phyloP scores from a whole-genome alignment of 371 early-diverging fungal genomes.

The Capniomyces stellatus region DNA sequence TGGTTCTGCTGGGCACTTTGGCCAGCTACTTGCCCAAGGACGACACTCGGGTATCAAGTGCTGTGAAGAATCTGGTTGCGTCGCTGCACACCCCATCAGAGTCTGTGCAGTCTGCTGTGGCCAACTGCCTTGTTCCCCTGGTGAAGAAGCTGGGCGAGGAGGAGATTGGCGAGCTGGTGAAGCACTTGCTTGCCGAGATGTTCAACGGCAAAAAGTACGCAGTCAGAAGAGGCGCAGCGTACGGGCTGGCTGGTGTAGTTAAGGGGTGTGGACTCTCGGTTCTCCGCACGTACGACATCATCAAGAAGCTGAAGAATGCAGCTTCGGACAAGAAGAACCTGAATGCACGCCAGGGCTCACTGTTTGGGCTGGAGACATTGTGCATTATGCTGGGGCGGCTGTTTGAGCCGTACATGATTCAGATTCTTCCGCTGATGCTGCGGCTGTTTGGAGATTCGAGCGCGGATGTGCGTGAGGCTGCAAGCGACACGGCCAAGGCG shows the following conservation, averaged over 20 bases:
- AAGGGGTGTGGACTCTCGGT: constrained; percentile 80
- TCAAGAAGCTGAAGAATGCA: constrained; percentile 62
- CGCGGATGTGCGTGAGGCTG: constrained; percentile 79
- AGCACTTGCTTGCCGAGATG: constrained; percentile 40
- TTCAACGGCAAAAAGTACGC: constrained; percentile 64
- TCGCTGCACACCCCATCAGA: constrained; percentile 89
- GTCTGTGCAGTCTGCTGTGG: constrained; percentile 83
- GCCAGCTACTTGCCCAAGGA: constrained; percentile 67
- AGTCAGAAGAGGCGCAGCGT: constrained; percentile 85
- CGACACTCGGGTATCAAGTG: constrained; percentile 45
- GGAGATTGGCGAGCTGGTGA: constrained; percentile 20
- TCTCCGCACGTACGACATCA: constrained; percentile 66
- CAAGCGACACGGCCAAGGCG: constrained; percentile 72
- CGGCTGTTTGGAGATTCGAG: constrained; percentile 73
- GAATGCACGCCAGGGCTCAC: constrained; percentile 74
- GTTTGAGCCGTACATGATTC: constrained; percentile 95
- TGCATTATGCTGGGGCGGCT: constrained; percentile 68
- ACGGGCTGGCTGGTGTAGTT: constrained; percentile 88
- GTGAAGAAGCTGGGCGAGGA: constrained; percentile 47
- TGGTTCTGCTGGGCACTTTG: constrained; percentile 79
- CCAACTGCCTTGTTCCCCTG: constrained; percentile 85
- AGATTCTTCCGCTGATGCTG: constrained; percentile 74
- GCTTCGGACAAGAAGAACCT: constrained; percentile 56
- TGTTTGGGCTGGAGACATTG: constrained; percentile 84
- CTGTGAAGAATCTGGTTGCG: constrained; percentile 68